These are phyloP conservation scores for Bothia castanella DNA, from an alignment of 1,284 basidiomycete species.

Conservation along the genomic window DNA sequence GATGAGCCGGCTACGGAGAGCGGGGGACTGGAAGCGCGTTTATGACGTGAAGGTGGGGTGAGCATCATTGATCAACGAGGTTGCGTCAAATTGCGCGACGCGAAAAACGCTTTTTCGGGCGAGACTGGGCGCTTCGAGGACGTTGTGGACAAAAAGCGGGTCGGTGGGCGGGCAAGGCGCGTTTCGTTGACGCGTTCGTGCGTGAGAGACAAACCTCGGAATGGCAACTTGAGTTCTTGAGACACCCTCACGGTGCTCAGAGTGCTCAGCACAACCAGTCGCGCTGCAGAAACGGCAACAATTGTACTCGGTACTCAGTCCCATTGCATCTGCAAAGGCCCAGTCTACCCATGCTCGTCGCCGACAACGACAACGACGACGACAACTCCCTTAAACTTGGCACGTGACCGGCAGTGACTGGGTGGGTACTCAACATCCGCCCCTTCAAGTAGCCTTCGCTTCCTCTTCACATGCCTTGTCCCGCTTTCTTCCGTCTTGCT, in stretches of 20 bases:
- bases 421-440: conserved; percentile 24
- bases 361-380: conserved; percentile 1
- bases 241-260: too few relatives aligned
- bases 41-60: conserved; percentile 32
- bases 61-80: conserved; percentile 12
- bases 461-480: conserved; percentile 9
- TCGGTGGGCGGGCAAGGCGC: conserved; percentile 15
- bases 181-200: conserved; percentile 23
- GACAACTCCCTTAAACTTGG: not conserved
- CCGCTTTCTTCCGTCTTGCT: conserved; percentile 13
- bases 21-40: conserved; percentile 41
- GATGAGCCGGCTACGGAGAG: conserved; percentile 38
- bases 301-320: too few relatives aligned
- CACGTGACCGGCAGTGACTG: conserved; percentile 26
- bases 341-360: not conserved
- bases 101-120: too few relatives aligned
- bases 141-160: conserved; percentile 17
- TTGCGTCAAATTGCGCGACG: not conserved
- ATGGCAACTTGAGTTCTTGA: not conserved
- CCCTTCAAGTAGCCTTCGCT: conserved; percentile 1
- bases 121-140: conserved; percentile 5
- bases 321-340: too few relatives aligned
- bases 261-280: too few relatives aligned
- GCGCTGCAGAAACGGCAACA: too few relatives aligned
- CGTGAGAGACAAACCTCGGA: conserved; percentile 16